A percentile compares a stretch with the other conserved stretches of the same genome.
These are phyloP conservation scores for Inonotus obliquus DNA, from an alignment of 1,284 basidiomycete species.

Conservation along the genomic window DNA sequence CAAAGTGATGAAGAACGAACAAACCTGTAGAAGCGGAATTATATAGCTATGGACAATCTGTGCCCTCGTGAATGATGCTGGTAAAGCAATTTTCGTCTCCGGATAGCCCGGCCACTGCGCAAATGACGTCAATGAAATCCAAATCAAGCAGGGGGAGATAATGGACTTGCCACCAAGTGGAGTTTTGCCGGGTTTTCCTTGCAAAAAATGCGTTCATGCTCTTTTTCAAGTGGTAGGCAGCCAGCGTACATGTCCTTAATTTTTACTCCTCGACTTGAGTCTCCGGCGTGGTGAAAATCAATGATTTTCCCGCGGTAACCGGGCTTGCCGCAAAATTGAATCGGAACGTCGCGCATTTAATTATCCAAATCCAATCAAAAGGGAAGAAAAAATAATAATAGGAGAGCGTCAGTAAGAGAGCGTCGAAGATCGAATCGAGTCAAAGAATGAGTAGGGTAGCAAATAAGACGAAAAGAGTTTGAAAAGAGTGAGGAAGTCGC, in stretches of 20 bases:
- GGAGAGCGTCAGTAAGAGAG: neutral
- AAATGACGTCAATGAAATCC: no score
- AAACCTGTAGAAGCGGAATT: neutral
- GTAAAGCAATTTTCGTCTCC: no score
- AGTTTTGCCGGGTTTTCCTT: no score
- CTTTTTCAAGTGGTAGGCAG: no score
- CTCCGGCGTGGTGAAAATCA: no score
- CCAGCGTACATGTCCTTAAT: no score
- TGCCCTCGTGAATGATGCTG: neutral
- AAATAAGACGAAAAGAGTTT: neutral
- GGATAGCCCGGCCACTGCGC: slow-evolving; percentile 11
- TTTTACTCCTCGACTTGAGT: no score
- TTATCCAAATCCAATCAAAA: neutral
- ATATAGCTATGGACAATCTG: neutral
- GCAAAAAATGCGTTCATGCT: no score
- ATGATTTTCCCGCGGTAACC: no score
- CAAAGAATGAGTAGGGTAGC: neutral
- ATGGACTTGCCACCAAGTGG: no score
- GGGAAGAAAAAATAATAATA: neutral
- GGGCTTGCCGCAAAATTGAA: slow-evolving; percentile 1
- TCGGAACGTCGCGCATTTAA: neutral
- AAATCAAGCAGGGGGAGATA: no score
- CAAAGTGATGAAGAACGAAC: neutral
- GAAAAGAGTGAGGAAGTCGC: neutral
- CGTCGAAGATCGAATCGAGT: neutral